Evolutionary conservation across 176 grass and related monocot species (phyloP), one percentile per base, ranked within the genome.

Genomic region (Paspalum notatum): DNA sequence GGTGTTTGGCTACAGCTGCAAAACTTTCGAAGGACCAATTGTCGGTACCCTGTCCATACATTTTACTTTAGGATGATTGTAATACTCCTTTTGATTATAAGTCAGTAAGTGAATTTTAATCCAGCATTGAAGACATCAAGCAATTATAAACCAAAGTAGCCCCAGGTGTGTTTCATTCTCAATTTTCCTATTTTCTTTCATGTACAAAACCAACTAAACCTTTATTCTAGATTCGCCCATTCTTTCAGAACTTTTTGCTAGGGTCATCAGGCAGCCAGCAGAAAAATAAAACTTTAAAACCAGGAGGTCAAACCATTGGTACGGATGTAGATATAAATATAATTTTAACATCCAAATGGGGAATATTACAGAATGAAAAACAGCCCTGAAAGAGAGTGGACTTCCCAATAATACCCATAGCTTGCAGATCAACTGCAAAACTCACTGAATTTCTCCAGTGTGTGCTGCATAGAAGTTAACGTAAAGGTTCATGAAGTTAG

Each of bases 381-480:
- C 55, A 8, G 10, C 88, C 92, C 90, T 93, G 92, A 82, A 99
- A 95, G 71, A 99, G 85, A 40, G 62, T 94, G 68, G 96, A 99
- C 64, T 90, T 95, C 37, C 96, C 96, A 55, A 92, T 82, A 75
- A 95, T 91, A 50, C 92, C 96, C 80, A 99, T 92, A 79, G 96
- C 96, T 86, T 99, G 92, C 68, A 99, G 84, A 93, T 99, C 92
- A 11, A 99, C 50, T 56, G 76, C 96, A 91, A 99, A 95, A 75
- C n/a, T 68, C 72, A 99, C 79, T 18, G 86, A 78, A 65, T 81
- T 86, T 57, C 90, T 91, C 96, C 92, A 99, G 45, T 57, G 90
- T n/a, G 86, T 99, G 90, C 96, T 99, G 88, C 72, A 88, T 17
- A 75, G 71, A 58, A 71, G 74, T 61, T 50, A 75, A 79, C 8